Base-by-base conservation (phyloP, 176 grass and related monocot genomes). In the Olyra latifolia region DNA sequence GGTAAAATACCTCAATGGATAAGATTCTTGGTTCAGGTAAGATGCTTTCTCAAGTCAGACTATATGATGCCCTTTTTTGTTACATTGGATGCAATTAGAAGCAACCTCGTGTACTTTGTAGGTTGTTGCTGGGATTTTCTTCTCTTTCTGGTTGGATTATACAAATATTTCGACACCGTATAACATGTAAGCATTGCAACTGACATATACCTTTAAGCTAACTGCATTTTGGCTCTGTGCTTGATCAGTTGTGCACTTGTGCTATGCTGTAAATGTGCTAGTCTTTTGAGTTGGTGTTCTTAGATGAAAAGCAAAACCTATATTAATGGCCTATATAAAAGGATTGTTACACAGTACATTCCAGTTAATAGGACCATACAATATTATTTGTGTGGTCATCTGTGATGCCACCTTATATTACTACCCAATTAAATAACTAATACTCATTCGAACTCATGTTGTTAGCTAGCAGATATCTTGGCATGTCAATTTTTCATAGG, bases 91-190 rank as follows among this genome's bases (percentile, higher is more conserved):
- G 41, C 55, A 74, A 56, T 25, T 47, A 78, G 35, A 83, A 41
- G 69, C 2, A n/a, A 68, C 82, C 28, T 49, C 23, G 48, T 90
- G 45, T 74, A 62, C 6, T 64, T 85, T 86, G 77, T 84, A 98
- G 92, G 79, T 81, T 77, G 73, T 69, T 88, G 84, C 80, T 81
- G 96, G 90, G 45, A 72, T 89, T 76, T 98, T 74, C 45, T 98
- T 98, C 82, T 93, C 90, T 57, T 60, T 87, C 75, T 98, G 96
- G 92, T 72, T 95, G 70, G 71, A 90, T 59, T 93, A 90, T 71
- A 81, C 84, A 86, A 84, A 88, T 72, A 89, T 98, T 85, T 88
- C 84, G 39, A 95, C 92, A 74, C 90, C 92, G 69, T 98, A 98
- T 85, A 89, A 41, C 90, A 98, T 73, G 96, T 98, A 98, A 89